phyloP scores from a whole-genome alignment of 345 rosid genomes.

The Eutrema yunnanense region DNA sequence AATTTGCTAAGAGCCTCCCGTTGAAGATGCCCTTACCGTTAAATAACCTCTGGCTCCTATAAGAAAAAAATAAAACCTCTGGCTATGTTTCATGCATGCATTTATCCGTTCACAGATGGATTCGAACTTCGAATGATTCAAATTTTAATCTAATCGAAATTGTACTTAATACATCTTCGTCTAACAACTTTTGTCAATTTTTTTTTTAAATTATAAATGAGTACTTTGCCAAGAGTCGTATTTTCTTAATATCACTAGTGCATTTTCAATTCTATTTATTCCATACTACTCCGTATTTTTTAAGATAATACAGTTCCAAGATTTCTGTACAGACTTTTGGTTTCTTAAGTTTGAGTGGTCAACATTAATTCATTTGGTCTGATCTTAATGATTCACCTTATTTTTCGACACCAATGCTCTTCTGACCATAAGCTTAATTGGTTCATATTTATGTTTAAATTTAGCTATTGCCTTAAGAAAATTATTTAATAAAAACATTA shows the following conservation, averaged over 20 bases:
- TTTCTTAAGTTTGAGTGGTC: too few relatives aligned
- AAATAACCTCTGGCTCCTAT: too few relatives aligned
- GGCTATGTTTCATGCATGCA: neutral
- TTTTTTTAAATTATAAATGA: neutral
- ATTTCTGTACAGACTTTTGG: too few relatives aligned
- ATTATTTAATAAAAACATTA: neutral
- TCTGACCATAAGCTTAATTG: neutral
- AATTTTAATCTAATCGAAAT: neutral
- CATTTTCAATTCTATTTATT: neutral
- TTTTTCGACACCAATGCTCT: neutral
- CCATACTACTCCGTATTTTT: neutral
- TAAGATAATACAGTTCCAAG: too few relatives aligned
- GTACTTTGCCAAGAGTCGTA: neutral
- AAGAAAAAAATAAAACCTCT: too few relatives aligned
- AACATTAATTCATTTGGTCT: neutral
- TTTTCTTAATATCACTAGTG: neutral
- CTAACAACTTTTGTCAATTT: too few relatives aligned
- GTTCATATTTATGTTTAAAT: neutral
- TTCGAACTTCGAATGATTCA: neutral
- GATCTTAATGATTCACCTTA: neutral
- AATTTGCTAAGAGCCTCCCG: too few relatives aligned
- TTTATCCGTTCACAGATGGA: neutral
- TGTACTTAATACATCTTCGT: too few relatives aligned
- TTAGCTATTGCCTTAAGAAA: neutral
- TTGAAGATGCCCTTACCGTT: too few relatives aligned